Conservation (phyloP, 768 basidiomycete species). For the Gelatoporia subvermispora region DNA sequence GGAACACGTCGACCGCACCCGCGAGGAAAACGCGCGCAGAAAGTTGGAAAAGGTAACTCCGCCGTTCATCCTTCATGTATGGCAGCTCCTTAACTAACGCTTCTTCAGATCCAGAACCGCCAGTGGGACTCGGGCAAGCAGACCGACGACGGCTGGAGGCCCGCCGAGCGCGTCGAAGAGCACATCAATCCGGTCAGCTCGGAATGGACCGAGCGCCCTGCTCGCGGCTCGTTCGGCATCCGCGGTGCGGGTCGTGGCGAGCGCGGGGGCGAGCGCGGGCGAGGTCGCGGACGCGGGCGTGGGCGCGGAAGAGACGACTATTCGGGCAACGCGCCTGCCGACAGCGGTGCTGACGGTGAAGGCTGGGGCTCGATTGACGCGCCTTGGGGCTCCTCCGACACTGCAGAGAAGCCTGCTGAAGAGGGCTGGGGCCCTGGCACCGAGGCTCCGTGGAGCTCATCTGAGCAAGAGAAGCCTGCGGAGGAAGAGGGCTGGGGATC, state of each 20-base stretch:
- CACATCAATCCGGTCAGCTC: background rate
- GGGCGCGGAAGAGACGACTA: background rate
- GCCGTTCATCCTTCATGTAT: background rate
- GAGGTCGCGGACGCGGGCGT: constrained; percentile 14
- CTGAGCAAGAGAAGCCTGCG: background rate
- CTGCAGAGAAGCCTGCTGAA: background rate
- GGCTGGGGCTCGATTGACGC: background rate
- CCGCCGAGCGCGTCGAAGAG: constrained; percentile 6
- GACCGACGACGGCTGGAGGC: constrained; percentile 17
- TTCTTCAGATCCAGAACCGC: constrained; percentile 48
- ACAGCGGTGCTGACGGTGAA: constrained; percentile 7
- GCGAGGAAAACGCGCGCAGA: constrained; percentile 73
- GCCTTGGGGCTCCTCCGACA: background rate
- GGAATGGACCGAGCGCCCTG: background rate
- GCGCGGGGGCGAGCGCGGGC: constrained; percentile 13
- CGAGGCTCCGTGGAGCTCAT: background rate
- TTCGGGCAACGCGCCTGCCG: constrained; percentile 1
- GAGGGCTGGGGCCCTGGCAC: background rate
- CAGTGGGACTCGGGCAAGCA: constrained; percentile 84
- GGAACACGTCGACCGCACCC: constrained; percentile 60
- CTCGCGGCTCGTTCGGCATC: constrained; percentile 18
- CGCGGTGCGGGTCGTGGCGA: constrained; percentile 21
- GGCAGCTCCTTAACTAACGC: background rate
- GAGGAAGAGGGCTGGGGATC: background rate
- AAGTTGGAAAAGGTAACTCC: constrained; percentile 63